These are phyloP conservation scores for Trypanosoma cruzi DNA, from an alignment of 208 protist species.

Conservation along the genomic window DNA sequence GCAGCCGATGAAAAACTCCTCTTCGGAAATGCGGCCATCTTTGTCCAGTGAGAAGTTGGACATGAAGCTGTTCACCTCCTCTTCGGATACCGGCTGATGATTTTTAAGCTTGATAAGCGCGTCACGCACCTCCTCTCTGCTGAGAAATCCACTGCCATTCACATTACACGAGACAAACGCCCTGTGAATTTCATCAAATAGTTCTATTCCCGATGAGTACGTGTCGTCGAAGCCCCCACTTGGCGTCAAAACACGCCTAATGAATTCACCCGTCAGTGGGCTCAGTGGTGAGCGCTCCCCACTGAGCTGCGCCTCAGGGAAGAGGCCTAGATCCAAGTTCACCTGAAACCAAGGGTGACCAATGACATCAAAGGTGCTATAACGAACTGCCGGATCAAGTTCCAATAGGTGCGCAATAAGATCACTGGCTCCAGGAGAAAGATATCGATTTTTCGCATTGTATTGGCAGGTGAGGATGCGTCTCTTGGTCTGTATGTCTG, in stretches of 20 bases:
- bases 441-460: conserved; percentile 82
- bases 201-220: conserved; percentile 37
- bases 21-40: conserved; percentile 83
- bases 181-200: conserved; percentile 57
- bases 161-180: conserved; percentile 85
- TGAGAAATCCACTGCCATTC: conserved; percentile 75
- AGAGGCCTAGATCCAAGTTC: conserved; percentile 64
- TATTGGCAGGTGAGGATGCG: conserved; percentile 86
- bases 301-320: conserved; percentile 41
- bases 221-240: conserved; percentile 30
- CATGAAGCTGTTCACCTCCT: conserved; percentile 83
- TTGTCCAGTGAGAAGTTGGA: conserved; percentile 74
- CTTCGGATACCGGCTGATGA: conserved; percentile 49
- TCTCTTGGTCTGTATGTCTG: conserved; percentile 84
- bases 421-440: conserved; percentile 61
- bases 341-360: conserved; percentile 84
- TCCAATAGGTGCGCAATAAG: conserved; percentile 81
- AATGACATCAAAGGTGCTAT: conserved; percentile 72
- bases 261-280: conserved; percentile 53
- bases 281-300: conserved; percentile 31
- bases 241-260: conserved; percentile 64
- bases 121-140: conserved; percentile 81
- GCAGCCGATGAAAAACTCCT: conserved; percentile 87
- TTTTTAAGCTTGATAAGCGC: conserved; percentile 90
- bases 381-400: conserved; percentile 58